Percentiles rank a stretch among this genome's conserved stretches.
phyloP scores from a whole-genome alignment of 495 filamentous ascomycete species.

The Penicillium steckii region DNA sequence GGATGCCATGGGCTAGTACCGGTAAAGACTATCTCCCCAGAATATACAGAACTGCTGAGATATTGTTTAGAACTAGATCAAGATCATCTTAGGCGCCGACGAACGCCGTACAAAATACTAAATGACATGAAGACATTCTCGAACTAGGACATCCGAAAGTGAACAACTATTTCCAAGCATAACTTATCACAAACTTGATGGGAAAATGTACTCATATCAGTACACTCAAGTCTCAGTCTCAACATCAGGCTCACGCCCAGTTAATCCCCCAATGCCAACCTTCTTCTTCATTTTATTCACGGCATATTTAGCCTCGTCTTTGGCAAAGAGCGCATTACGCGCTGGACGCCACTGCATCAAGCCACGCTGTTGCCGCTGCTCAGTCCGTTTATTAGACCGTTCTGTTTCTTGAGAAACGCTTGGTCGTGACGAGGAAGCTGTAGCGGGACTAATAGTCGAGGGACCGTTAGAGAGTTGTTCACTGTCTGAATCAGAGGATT shows the following conservation, averaged over 20 bases:
- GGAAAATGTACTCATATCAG: not conserved
- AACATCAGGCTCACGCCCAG: constrained; percentile 50
- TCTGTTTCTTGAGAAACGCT: constrained; percentile 24
- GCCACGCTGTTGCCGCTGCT: constrained; percentile 51
- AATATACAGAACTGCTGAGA: no score
- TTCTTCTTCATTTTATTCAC: constrained; percentile 47
- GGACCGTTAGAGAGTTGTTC: constrained; percentile 11
- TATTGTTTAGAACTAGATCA: no score
- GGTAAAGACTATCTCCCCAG: no score
- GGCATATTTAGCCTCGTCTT: constrained; percentile 51
- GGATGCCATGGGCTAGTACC: no score
- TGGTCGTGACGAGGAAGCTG: constrained; percentile 12
- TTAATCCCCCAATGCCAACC: constrained; percentile 43
- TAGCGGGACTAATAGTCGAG: constrained; percentile 15
- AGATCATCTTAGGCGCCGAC: not conserved
- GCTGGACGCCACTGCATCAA: constrained; percentile 58
- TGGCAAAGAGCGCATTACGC: constrained; percentile 50
- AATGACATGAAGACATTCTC: not conserved
- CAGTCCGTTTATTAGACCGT: constrained; percentile 43
- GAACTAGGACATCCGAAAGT: no score
- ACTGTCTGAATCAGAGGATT: constrained; percentile 14
- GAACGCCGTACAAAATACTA: not conserved
- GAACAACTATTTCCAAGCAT: no score
- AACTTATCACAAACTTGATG: not conserved
- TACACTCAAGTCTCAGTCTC: constrained; percentile 48